phyloP scores from a whole-genome alignment of 768 basidiomycete genomes.

The Cantharellus cinnabarinus region DNA sequence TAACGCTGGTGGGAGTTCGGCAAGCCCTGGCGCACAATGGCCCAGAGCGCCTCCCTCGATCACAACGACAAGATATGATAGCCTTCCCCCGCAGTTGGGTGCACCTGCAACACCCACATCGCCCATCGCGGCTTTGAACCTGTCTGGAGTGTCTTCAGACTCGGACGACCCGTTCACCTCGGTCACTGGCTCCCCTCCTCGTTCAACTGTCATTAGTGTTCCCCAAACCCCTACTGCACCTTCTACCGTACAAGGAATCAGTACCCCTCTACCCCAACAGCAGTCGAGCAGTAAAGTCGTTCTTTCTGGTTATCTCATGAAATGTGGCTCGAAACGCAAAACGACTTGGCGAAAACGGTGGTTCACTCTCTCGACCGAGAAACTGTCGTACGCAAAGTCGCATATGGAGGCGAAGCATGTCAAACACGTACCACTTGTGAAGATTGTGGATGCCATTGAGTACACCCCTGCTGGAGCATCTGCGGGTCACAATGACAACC shows the following conservation, averaged over 20 bases:
- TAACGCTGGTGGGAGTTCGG: not conserved
- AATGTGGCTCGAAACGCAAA: slow-evolving; percentile 80
- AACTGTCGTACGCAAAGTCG: slow-evolving; percentile 69
- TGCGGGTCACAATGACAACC: not conserved
- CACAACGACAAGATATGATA: slow-evolving; percentile 1
- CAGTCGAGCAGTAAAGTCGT: slow-evolving; percentile 50
- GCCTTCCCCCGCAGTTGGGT: slow-evolving; percentile 1
- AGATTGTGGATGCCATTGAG: slow-evolving; percentile 84
- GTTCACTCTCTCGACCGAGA: slow-evolving; percentile 85
- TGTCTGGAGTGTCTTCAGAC: slow-evolving; percentile 9
- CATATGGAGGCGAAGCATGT: slow-evolving; percentile 95
- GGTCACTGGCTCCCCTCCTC: no score
- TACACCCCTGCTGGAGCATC: slow-evolving; percentile 17
- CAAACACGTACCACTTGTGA: slow-evolving; percentile 61
- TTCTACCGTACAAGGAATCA: not conserved
- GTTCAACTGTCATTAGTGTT: no score
- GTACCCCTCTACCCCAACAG: slow-evolving; percentile 17
- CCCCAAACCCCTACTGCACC: slow-evolving; percentile 8
- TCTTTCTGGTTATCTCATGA: slow-evolving; percentile 83
- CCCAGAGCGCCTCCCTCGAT: not conserved
- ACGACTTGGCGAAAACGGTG: slow-evolving; percentile 85
- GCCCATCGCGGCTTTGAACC: not conserved
- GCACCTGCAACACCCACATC: slow-evolving; percentile 8
- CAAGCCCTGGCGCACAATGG: not conserved
- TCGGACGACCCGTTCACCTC: slow-evolving; percentile 26